These are phyloP conservation scores for Umbelopsis isabellina DNA, from an alignment of 192 early-diverging fungal genomes.

Conservation along the genomic window DNA sequence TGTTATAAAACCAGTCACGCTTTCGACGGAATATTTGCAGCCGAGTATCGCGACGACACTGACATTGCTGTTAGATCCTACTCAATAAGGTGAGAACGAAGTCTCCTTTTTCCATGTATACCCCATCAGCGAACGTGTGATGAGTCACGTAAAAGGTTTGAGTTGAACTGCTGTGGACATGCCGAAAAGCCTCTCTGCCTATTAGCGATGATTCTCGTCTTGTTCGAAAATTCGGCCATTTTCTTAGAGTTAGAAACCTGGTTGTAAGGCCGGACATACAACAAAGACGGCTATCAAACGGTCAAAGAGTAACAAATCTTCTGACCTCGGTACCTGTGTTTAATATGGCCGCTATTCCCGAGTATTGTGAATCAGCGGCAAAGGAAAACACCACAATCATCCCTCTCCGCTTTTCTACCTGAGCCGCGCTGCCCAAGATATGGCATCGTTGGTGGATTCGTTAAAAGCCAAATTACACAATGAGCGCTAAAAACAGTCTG, in stretches of 20 bases:
- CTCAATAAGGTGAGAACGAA: no score
- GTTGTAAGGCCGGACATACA: constrained; percentile 49
- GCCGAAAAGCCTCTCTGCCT: background rate
- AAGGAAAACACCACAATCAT: constrained; percentile 39
- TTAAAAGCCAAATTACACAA: constrained; percentile 24
- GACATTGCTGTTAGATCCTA: no score
- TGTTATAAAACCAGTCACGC: no score
- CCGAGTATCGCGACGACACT: no score
- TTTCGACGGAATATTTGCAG: no score
- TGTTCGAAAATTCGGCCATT: constrained; percentile 44
- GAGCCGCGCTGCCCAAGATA: constrained; percentile 23
- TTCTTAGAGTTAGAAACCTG: constrained; percentile 27
- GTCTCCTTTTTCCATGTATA: no score
- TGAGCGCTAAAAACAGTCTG: background rate
- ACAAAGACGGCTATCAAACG: constrained; percentile 8
- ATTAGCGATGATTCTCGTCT: background rate
- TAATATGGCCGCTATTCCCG: constrained; percentile 26
- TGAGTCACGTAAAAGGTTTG: background rate
- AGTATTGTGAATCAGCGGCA: constrained; percentile 20
- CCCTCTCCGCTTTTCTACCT: constrained; percentile 24
- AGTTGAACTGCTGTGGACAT: background rate
- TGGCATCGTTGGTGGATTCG: constrained; percentile 26
- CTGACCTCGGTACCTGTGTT: background rate
- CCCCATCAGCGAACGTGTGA: background rate
- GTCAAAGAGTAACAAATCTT: background rate